Base-by-base conservation (phyloP, 257 asterid species). In the Parsonsia alboflavescens region DNA sequence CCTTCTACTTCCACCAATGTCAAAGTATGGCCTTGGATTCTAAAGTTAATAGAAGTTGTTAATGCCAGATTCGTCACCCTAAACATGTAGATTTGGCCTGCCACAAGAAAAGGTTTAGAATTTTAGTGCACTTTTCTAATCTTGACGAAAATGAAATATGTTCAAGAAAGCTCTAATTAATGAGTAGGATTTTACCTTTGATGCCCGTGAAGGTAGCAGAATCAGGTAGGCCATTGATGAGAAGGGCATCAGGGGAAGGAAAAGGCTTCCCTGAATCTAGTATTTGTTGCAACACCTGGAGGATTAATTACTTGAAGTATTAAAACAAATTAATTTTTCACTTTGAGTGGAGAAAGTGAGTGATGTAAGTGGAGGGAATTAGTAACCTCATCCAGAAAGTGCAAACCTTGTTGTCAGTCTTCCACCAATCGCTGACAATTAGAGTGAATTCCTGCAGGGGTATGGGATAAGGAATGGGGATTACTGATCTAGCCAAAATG, bases 1-100 rank as follows among this genome's bases (percentile, higher is more conserved):
- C 98, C 97, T 82, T 93, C 97, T n/a, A 86, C 86, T 82, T 91
- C 98, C 30, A 93, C 93, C 45, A 93, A 81, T n/a, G 1, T 70
- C 50, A 93, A 46, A 0, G 41, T 75, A 78, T 93, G 98, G 3
- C 87, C 90, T 76, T 93, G 98, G 68, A 89, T 88, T 68, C 93
- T 82, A 49, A 91, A 80, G 88, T 91, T 93, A 3, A 93, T 85
- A 1, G 98, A 87, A 7, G 93, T 88, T 12, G 87, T 58, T 50
- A 89, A 72, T 17, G 86, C 91, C 5, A 91, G 30, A 72, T 89
- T 93, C 1, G 97, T 87, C 64, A 93, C 97, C 75, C 97, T 80
- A 63, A 91, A 71, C 79, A 91, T 33, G 70, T 93, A 93, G 10
- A 80, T 79, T 73, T 84, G 64, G 0, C 96, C 97, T 88, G 90